These are phyloP conservation scores for Macaranga tanarius DNA, from an alignment of 441 rosid species.

Conservation along the genomic window DNA sequence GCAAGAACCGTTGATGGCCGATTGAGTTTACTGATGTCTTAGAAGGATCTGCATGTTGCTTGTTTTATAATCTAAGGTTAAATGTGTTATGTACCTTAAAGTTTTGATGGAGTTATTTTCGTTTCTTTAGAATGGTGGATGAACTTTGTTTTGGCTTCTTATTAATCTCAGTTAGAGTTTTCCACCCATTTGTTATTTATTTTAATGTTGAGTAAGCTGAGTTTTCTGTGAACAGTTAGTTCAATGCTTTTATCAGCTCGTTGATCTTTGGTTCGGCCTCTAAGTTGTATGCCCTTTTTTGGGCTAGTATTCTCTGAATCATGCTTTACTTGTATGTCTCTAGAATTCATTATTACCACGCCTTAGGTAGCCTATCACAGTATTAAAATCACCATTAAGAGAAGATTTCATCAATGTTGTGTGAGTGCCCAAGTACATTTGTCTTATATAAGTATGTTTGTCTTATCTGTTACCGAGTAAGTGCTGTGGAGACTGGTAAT, in stretches of 20 bases:
- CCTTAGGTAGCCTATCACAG: too few species aligned
- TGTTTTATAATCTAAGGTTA: constrained; percentile 16
- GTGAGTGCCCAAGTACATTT: too few species aligned
- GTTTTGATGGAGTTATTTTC: constrained; percentile 21
- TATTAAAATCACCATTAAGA: too few species aligned
- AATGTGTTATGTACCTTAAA: constrained; percentile 10
- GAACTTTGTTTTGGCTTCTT: constrained; percentile 17
- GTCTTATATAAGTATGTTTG: too few species aligned
- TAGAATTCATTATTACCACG: too few species aligned
- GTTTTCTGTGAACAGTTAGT: too few species aligned
- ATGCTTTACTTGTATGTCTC: too few species aligned
- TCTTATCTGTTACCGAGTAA: too few species aligned
- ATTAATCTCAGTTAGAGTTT: constrained; percentile 17
- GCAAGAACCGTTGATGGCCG: constrained; percentile 17
- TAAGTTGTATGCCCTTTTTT: not conserved
- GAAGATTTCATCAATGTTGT: too few species aligned
- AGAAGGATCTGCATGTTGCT: constrained; percentile 14
- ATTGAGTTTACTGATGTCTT: not conserved
- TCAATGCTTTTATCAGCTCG: not conserved
- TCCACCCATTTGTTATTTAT: constrained; percentile 4
- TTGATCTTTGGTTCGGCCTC: not conserved
- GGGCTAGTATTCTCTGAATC: too few species aligned
- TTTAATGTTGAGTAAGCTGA: not conserved
- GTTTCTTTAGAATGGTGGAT: constrained; percentile 23
- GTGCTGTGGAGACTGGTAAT: too few species aligned